Evolutionary conservation across 1,284 basidiomycete genomes (phyloP), one percentile per base, ranked within the genome.

Genomic region (Sporisorium sorghi): DNA sequence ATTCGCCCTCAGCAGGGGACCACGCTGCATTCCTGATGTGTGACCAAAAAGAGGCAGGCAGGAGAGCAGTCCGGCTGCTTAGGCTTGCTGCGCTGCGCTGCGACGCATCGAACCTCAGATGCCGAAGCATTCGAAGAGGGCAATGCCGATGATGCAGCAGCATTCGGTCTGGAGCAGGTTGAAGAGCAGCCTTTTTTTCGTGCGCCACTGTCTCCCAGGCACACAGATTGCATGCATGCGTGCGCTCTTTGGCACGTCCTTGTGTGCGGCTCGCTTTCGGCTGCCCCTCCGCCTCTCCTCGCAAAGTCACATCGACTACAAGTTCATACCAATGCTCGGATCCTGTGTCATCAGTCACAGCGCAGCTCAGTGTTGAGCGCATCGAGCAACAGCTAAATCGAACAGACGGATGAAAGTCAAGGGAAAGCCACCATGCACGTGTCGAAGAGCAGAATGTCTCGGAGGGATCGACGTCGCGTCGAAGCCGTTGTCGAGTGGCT

Each of bases 391-490:
- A 19, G 3, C 6, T 2, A 17, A 9, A 12, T 43, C 15, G 42
- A 24, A 24, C 28, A n/a, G 23, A 8, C 24, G 42, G 12, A 23
- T 7, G 21, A 37, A 37, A 8, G 4, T 15, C 2, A 17, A 17
- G n/a, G 37, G 2, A 3, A 40, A 40, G 37, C 37, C 37, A 19
- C 9, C 6, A 19, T 40, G 37, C 37, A 40, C 17, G 17, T n/a
- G 17, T 40, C n/a, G 14, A 40, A 19, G n/a, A 14, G 37, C 17
- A 40, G 37, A 40, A n/a, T 40, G 37, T 40, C 37, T 40, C 37
- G n/a, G 37, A 40, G 37, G 37, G 64, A 56, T 67, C 48, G 52
- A 56, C 57, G 37, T 17, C 30, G 56, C 50, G 32, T 53, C 33
- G 48, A 55, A 50, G 37, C 37, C n/a, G 17, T 9, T 8, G n/a